phyloP scores from a whole-genome alignment of 2,329 filamentous ascomycete species.

The Diaporthe destruens region DNA sequence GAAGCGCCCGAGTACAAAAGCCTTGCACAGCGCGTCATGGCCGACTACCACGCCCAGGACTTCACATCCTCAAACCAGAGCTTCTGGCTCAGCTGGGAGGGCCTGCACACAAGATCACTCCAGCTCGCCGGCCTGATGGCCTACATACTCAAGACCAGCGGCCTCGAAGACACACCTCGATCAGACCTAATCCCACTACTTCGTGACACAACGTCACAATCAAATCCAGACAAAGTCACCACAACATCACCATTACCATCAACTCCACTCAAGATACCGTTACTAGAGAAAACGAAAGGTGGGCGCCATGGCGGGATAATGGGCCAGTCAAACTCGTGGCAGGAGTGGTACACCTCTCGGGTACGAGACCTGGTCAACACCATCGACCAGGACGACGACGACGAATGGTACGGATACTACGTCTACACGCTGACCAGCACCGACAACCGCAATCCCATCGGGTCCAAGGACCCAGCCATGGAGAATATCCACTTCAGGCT shows the following conservation, averaged over 20 bases:
- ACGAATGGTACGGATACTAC: conserved; percentile 43
- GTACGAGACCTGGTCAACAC: conserved; percentile 38
- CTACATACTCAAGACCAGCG: conserved; percentile 36
- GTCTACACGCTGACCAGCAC: conserved; percentile 38
- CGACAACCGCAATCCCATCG: conserved; percentile 31
- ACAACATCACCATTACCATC: background rate
- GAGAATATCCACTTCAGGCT: conserved; percentile 42
- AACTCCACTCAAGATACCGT: conserved; percentile 23
- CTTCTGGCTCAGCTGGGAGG: conserved; percentile 42
- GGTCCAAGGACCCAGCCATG: conserved; percentile 41
- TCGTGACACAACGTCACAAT: background rate
- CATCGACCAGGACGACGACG: conserved; percentile 37
- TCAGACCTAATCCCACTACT: conserved; percentile 41
- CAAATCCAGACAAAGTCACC: background rate
- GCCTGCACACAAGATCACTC: conserved; percentile 40
- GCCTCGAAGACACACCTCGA: conserved; percentile 39
- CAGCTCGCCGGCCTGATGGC: conserved; percentile 41
- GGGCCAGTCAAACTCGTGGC: conserved; percentile 36
- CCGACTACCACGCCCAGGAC: conserved; percentile 37
- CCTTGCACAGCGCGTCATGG: conserved; percentile 38
- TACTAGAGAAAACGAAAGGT: conserved; percentile 34
- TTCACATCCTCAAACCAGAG: conserved; percentile 39
- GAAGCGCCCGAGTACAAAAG: conserved; percentile 33
- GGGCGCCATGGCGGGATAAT: conserved; percentile 23
- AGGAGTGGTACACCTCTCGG: conserved; percentile 40